Conservation (phyloP, 208 protist genomes). For the Crithidia bombi region DNA sequence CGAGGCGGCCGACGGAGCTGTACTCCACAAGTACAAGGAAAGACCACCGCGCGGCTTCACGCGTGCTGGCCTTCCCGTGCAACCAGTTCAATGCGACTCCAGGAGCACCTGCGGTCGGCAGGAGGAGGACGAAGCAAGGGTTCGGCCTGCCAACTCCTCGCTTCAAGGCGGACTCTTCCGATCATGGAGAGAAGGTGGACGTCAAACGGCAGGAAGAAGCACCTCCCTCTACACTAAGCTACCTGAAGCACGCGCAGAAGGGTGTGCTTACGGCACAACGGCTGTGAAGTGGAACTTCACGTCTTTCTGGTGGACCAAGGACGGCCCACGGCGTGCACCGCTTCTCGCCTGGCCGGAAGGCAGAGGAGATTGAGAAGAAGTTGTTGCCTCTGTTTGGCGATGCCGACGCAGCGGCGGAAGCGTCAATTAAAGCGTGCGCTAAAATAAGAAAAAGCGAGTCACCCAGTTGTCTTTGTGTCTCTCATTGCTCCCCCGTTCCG, state of each 20-base stretch:
- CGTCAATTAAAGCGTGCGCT: no score
- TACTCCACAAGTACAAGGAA: conserved; percentile 91
- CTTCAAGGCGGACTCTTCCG: conserved; percentile 71
- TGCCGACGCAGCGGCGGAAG: no score
- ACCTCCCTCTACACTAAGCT: conserved; percentile 84
- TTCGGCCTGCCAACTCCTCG: conserved; percentile 56
- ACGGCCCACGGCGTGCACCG: conserved; percentile 70
- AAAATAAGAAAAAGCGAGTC: no score
- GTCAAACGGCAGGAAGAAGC: conserved; percentile 86
- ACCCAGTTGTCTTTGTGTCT: no score
- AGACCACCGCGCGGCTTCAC: conserved; percentile 87
- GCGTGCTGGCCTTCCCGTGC: conserved; percentile 92
- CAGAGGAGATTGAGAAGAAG: conserved; percentile 64
- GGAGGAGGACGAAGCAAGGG: conserved; percentile 75
- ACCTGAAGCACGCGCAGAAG: conserved; percentile 73
- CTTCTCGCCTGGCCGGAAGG: conserved; percentile 68
- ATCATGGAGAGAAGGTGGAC: conserved; percentile 91
- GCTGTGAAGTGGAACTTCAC: conserved; percentile 96
- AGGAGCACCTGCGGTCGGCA: conserved; percentile 80
- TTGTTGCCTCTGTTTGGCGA: conserved; percentile 53
- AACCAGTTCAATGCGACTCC: conserved; percentile 92
- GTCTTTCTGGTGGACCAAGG: conserved; percentile 86
- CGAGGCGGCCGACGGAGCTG: conserved; percentile 61
- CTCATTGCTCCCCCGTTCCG: no score
- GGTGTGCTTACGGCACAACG: conserved; percentile 66